Base-by-base conservation (phyloP, 495 filamentous ascomycete species). In the Cercophora sp. region DNA sequence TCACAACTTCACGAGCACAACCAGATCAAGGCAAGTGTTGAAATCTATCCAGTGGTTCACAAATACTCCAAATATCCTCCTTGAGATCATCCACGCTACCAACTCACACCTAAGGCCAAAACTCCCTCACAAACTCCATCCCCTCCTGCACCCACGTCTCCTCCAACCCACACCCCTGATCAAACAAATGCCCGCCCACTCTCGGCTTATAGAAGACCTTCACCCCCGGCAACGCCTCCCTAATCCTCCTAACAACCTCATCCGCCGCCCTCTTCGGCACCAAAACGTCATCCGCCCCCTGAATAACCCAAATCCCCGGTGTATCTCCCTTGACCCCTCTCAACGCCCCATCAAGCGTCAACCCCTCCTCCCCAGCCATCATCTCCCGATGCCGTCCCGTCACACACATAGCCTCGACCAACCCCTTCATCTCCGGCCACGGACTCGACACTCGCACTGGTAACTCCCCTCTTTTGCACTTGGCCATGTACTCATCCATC, bases 281-380 rank as follows among this genome's bases (percentile, higher is more conserved):
- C 9, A 58, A 16, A 6, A 6, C 13, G 35, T 62, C 59, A 11
- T 58, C 40, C 4, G 15, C 18, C 24, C 59, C 59, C 52, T 62
- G 59, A 13, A 62, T 9, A n/a, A 62, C 37, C 55, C 55, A 62
- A 32, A 58, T 16, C 24, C 43, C 18, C 23, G 55, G 51, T 26
- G 48, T n/a, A 16, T 47, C 42, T 15, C 47, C 42, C 8, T 23
- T 37, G 11, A 44, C 52, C 29, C 8, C 13, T 16, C 5, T 26
- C 44, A 58, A 23, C 27, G 51, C 59, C 15, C 51, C 25, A 27
- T 15, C 18, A 34, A 61, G 39, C 35, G 29, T 52, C 36, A 56
- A 42, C 34, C 29, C 10, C 16, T 48, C 51, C 31, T 52, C 41
- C 6, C 11, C 37, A 4, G 54, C 54, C n/a, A 49, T 46, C 44